phyloP scores from a whole-genome alignment of 306 rosid genomes.

The Fagus sylvatica region DNA sequence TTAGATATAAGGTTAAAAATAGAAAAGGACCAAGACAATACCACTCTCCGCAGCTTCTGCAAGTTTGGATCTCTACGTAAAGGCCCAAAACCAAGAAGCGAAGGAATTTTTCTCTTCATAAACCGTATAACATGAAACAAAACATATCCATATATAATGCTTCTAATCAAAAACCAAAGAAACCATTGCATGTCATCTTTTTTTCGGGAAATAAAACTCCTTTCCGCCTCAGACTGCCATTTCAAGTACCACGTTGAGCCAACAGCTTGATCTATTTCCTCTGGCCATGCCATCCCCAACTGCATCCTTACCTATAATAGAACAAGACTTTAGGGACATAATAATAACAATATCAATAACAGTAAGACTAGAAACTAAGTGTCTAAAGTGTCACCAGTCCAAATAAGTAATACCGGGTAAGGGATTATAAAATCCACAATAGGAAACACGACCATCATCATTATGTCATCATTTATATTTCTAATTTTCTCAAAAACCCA shows the following conservation, averaged over 20 bases:
- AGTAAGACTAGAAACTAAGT: constrained; percentile 16
- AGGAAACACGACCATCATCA: constrained; percentile 75
- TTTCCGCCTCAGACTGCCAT: constrained; percentile 90
- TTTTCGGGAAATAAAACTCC: constrained; percentile 49
- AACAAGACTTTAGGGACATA: constrained; percentile 23
- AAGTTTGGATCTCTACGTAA: constrained; percentile 64
- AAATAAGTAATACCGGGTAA: constrained; percentile 56
- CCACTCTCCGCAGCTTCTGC: constrained; percentile 73
- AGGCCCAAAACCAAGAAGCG: constrained; percentile 78
- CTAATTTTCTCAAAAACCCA: constrained; percentile 47
- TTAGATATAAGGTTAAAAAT: constrained; percentile 14
- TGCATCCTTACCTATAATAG: constrained; percentile 60
- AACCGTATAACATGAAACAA: constrained; percentile 54
- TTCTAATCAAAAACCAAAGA: constrained; percentile 60
- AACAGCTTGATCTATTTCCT: constrained; percentile 69
- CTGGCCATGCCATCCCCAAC: constrained; percentile 96
- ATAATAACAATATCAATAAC: constrained; percentile 10
- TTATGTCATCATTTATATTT: constrained; percentile 63
- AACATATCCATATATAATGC: constrained; percentile 54
- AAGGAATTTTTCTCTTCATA: constrained; percentile 53
- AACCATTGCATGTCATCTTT: constrained; percentile 48
- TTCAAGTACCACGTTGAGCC: constrained; percentile 80
- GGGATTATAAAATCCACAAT: constrained; percentile 66
- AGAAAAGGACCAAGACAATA: constrained; percentile 43
- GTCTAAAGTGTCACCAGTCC: constrained; percentile 29